Evolutionary conservation across 495 filamentous ascomycete genomes (phyloP), one percentile per base, ranked within the genome.

Genomic region (Aspergillus ostianus): DNA sequence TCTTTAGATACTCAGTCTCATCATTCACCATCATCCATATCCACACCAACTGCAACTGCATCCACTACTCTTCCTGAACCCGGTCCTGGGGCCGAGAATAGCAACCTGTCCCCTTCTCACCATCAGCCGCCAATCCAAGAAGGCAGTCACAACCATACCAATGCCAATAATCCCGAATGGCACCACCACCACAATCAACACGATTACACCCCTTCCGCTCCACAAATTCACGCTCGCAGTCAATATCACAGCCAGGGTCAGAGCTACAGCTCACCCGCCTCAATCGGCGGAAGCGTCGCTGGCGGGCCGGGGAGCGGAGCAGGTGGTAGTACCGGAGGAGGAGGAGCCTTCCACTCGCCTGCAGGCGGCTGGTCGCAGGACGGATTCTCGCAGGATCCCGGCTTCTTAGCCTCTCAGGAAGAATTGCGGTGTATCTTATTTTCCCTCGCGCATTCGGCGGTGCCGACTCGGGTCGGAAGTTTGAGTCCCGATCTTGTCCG

Each of bases 331-430:
- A n/a, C n/a, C n/a, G n/a, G n/a, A n/a, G n/a, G n/a, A 7, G 10
- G 10, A 7, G 49, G 45, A 17, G 49, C 51, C 2, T 62, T 67
- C 30, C 51, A 64, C 12, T 57, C 56, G 18, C 57, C 60, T 18
- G 36, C 62, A 29, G 59, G 62, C 32, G 67, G 68, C 59, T 73
- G 72, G 70, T 57, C 61, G 53, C 67, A 70, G 30, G 72, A 77
- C 60, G 72, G 67, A 19, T 73, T 73, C 58, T 67, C 69, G 19
- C 72, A 73, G 46, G 70, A 77, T 52, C 73, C 72, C 10, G 69
- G 66, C 2, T 77, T 70, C 57, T 66, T 77, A 17, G 73, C 72
- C 10, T 77, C 69, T 6, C 69, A 77, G 60, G 70, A 77, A 63
- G 70, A 74, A 53, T 56, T 76, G 8, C 70, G 70, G 49, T 70